phyloP scores from a whole-genome alignment of 371 early-diverging fungal genomes.

The Paraphysoderma sedebokerense region DNA sequence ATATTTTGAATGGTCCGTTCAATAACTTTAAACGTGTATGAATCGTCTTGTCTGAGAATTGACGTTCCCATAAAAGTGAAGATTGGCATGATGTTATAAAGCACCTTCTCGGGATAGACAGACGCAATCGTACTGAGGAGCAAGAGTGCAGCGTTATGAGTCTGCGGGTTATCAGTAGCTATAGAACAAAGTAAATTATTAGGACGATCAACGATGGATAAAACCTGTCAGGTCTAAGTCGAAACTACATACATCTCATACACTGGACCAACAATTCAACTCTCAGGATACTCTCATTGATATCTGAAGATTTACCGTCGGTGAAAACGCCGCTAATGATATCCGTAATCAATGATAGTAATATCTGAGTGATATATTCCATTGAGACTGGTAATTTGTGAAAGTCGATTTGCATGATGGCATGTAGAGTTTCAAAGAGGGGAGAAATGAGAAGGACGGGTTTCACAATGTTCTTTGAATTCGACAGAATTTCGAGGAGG shows the following conservation, averaged over 20 bases:
- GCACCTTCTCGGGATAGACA: constrained; percentile 62
- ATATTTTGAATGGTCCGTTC: constrained; percentile 73
- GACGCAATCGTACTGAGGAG: constrained; percentile 76
- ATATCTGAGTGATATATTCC: constrained; percentile 76
- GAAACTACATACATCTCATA: too few species aligned
- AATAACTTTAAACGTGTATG: constrained; percentile 88
- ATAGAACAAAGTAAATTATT: constrained; percentile 3
- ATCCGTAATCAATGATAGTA: constrained; percentile 50
- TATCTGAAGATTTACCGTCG: constrained; percentile 19
- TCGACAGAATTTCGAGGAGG: constrained; percentile 49
- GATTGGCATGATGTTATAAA: constrained; percentile 85
- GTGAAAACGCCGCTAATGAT: constrained; percentile 36
- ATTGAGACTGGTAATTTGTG: constrained; percentile 38
- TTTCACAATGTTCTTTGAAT: constrained; percentile 21
- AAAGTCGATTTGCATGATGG: constrained; percentile 38
- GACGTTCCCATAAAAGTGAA: constrained; percentile 97
- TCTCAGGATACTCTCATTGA: constrained; percentile 32
- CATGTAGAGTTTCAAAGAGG: constrained; percentile 53
- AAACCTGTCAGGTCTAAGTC: too few species aligned
- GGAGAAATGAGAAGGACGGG: constrained; percentile 34
- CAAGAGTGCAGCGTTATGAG: constrained; percentile 73
- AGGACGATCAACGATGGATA: background rate
- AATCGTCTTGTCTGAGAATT: constrained; percentile 82
- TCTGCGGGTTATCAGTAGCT: constrained; percentile 88
- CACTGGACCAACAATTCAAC: constrained; percentile 78